Evolutionary conservation across 2,329 filamentous ascomycete genomes (phyloP).

Genomic region (Ophidiomyces ophidiicola): DNA sequence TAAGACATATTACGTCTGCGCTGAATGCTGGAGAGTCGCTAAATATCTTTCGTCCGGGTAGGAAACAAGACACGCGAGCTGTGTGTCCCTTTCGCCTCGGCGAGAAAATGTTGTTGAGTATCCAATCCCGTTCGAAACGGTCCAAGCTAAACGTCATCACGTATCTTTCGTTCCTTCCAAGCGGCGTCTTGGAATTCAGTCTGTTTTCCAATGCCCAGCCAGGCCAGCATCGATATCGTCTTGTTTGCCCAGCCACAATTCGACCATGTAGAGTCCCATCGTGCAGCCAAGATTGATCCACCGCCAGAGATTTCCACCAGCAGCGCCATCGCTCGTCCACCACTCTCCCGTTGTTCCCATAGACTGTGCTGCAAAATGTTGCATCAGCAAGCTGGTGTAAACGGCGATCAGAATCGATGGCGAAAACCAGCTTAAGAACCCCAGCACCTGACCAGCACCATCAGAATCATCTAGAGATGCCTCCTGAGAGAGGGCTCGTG

Average conservation of each 20-base stretch:
- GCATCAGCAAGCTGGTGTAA: constrained; percentile 88
- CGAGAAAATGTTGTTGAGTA: too few relatives aligned
- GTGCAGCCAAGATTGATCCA: constrained; percentile 88
- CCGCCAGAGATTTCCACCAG: constrained; percentile 75
- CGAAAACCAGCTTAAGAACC: constrained; percentile 83
- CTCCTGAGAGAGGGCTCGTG: constrained; percentile 69
- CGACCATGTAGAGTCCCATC: constrained; percentile 79
- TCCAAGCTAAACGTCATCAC: too few relatives aligned
- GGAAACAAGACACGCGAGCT: too few relatives aligned
- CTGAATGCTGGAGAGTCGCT: too few relatives aligned
- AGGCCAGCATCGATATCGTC: constrained; percentile 59
- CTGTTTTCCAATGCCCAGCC: constrained; percentile 82
- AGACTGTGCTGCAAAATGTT: constrained; percentile 69
- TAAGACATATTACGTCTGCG: too few relatives aligned
- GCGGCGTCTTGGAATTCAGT: too few relatives aligned
- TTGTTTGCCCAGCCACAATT: constrained; percentile 67
- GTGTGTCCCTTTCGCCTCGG: too few relatives aligned
- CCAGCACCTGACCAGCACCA: constrained; percentile 65
- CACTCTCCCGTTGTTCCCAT: constrained; percentile 55
- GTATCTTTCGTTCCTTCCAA: not conserved
- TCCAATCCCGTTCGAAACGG: too few relatives aligned
- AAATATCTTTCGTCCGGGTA: too few relatives aligned
- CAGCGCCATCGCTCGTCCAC: constrained; percentile 77
- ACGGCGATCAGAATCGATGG: constrained; percentile 90
- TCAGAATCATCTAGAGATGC: constrained; percentile 76